Percentiles rank a stretch among this genome's conserved stretches.
Evolutionary conservation across 768 basidiomycete genomes (phyloP).

Genomic region (Boletus rubroflammeus): DNA sequence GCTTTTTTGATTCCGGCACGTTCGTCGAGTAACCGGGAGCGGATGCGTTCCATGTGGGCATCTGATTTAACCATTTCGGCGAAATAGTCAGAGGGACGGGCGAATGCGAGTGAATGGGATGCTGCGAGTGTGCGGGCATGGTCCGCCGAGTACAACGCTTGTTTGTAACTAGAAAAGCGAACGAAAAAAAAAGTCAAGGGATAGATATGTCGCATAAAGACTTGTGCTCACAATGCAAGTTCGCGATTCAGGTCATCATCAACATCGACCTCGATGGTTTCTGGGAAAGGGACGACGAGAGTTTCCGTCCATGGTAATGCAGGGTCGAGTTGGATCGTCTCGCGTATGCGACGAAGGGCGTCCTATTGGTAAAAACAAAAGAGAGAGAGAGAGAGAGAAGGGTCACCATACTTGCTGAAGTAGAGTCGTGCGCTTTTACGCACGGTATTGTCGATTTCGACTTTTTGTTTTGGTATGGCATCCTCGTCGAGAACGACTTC

Average conservation of each 20-base stretch:
- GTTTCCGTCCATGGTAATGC: conserved; percentile 85
- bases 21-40: conserved; percentile 87
- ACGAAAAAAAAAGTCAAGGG: background rate
- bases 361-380: conserved; percentile 40
- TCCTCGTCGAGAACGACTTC: conserved; percentile 70
- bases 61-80: conserved; percentile 99
- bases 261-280: conserved; percentile 71
- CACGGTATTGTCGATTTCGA: conserved; percentile 70
- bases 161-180: conserved; percentile 72
- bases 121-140: conserved; percentile 72
- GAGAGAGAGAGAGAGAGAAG: background rate
- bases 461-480: conserved; percentile 72
- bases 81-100: conserved; percentile 90
- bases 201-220: background rate
- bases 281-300: conserved; percentile 65
- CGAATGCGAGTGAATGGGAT: conserved; percentile 79
- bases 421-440: conserved; percentile 19
- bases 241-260: conserved; percentile 92
- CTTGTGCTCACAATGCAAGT: conserved; percentile 76
- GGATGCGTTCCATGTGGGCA: conserved; percentile 95
- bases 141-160: conserved; percentile 83
- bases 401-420: background rate
- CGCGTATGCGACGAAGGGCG: conserved; percentile 77
- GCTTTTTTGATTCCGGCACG: conserved; percentile 82
- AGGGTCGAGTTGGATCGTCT: conserved; percentile 69